Evolutionary conservation across 1,139 yeast species (phyloP).

Genomic region (Geotrichum candidum): DNA sequence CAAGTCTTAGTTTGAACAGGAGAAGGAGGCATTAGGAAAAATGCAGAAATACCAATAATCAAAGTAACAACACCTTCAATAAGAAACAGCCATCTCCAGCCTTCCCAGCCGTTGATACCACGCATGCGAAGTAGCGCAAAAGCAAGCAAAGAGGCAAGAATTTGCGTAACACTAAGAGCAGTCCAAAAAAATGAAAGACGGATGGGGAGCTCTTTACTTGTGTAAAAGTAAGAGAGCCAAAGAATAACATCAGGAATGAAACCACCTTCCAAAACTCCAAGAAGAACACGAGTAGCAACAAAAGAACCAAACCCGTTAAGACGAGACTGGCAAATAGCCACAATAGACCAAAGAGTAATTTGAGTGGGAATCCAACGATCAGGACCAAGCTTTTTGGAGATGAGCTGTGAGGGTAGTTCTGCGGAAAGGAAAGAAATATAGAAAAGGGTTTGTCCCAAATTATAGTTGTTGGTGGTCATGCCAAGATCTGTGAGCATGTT

Average conservation of each 20-base stretch:
- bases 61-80: constrained; percentile 52
- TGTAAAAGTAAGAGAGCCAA: constrained; percentile 50
- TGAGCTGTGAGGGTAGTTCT: constrained; percentile 49
- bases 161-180: constrained; percentile 24
- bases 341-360: constrained; percentile 42
- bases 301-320: constrained; percentile 37
- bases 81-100: constrained; percentile 58
- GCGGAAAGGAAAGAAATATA: constrained; percentile 42
- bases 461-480: constrained; percentile 45
- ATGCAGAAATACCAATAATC: constrained; percentile 44
- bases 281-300: constrained; percentile 40
- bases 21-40: constrained; percentile 51
- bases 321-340: constrained; percentile 42
- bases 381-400: constrained; percentile 48
- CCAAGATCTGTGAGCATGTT: constrained; percentile 41
- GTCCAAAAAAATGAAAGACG: constrained; percentile 45
- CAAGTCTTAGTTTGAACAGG: constrained; percentile 51
- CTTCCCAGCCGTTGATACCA: constrained; percentile 42
- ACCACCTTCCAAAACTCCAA: constrained; percentile 49
- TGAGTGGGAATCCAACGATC: constrained; percentile 50
- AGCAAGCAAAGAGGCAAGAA: constrained; percentile 35
- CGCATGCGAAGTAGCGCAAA: constrained; percentile 38
- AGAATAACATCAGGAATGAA: constrained; percentile 47
- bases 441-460: constrained; percentile 44
- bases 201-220: constrained; percentile 42